Conservation (phyloP, 805 yeast genomes). For the Sporopachydermia lactativora region DNA sequence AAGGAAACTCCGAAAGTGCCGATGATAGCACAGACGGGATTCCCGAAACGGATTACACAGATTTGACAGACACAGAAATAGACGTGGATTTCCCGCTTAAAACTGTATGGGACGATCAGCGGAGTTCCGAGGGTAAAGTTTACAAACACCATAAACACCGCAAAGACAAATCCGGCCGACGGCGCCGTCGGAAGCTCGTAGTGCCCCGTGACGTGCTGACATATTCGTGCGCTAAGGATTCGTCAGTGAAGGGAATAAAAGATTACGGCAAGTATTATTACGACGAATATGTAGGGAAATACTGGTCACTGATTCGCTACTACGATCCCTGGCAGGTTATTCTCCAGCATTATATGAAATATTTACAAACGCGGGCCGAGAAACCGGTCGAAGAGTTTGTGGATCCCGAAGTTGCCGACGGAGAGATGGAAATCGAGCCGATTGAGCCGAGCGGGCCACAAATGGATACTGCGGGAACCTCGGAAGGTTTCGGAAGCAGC, state of each 20-base stretch:
- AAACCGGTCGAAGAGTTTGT: no score
- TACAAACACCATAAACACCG: neutral
- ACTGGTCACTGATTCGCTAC: neutral
- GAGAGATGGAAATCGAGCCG: no score
- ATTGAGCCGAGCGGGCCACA: no score
- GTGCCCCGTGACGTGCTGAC: slow-evolving; percentile 1
- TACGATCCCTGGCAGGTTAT: neutral
- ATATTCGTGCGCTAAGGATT: neutral
- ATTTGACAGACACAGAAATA: neutral
- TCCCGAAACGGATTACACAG: neutral
- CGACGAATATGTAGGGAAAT: neutral
- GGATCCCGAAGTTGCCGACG: no score
- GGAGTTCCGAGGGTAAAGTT: neutral
- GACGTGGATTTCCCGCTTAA: neutral
- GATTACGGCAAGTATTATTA: neutral
- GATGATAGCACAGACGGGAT: neutral
- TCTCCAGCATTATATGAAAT: neutral
- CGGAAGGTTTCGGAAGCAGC: no score
- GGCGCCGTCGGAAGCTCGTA: no score
- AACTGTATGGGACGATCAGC: neutral
- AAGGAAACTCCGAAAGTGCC: neutral
- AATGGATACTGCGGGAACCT: no score
- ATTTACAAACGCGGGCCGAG: no score
- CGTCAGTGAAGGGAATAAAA: neutral
- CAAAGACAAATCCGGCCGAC: no score